phyloP scores from a whole-genome alignment of 495 filamentous ascomycete genomes.

The Hypoxylon fragiforme region DNA sequence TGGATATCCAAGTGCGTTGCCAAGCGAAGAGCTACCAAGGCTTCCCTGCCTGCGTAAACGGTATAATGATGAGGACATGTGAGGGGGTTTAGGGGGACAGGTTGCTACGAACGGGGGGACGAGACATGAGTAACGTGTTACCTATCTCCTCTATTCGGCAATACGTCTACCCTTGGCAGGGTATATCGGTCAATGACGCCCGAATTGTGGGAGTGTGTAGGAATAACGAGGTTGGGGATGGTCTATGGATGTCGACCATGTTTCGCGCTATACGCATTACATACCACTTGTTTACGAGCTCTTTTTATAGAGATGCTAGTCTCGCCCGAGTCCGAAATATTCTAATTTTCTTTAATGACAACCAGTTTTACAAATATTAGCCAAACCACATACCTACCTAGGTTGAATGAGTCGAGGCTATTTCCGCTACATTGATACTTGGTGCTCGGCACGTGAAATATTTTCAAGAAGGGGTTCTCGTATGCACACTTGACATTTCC shows the following conservation, averaged over 20 bases:
- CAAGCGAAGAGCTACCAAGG: slow-evolving; percentile 44
- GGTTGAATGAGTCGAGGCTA: too few species aligned
- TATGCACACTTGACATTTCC: too few species aligned
- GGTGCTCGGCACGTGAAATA: background rate
- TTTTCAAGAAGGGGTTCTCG: too few species aligned
- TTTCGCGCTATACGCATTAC: slow-evolving; percentile 21
- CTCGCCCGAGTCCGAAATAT: slow-evolving; percentile 18
- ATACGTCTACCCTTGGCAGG: slow-evolving; percentile 13
- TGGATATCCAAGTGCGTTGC: slow-evolving; percentile 49
- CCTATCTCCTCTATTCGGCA: slow-evolving; percentile 23
- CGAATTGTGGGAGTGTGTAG: slow-evolving; percentile 6
- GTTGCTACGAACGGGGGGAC: slow-evolving; percentile 20
- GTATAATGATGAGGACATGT: slow-evolving; percentile 7
- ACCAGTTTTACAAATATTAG: slow-evolving; percentile 11
- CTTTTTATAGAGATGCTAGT: slow-evolving; percentile 22
- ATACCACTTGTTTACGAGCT: slow-evolving; percentile 24
- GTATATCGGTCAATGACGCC: slow-evolving; percentile 14
- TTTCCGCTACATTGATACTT: background rate
- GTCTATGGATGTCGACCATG: slow-evolving; percentile 15
- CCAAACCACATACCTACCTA: background rate
- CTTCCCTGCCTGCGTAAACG: slow-evolving; percentile 25
- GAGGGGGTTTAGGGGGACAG: slow-evolving; percentile 12
- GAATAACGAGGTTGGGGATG: slow-evolving; percentile 16
- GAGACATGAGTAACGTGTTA: slow-evolving; percentile 22
- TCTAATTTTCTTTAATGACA: slow-evolving; percentile 35